Evolutionary conservation across 495 filamentous ascomycete species (phyloP).

Genomic region (Penicillium odoratum): DNA sequence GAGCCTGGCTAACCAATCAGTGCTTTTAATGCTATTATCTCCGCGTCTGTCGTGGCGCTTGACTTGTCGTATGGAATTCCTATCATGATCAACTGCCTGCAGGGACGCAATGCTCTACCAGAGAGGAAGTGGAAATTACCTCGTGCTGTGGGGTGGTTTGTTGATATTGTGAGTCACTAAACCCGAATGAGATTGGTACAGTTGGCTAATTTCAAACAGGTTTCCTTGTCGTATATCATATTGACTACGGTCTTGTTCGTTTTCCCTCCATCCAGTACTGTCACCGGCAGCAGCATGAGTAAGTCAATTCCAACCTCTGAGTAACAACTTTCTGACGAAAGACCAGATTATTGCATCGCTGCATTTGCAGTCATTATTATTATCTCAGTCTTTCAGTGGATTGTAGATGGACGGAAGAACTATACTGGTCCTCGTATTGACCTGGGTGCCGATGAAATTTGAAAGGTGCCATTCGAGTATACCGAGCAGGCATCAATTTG

Average conservation of each 20-base stretch:
- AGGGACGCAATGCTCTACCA: slow-evolving; percentile 61
- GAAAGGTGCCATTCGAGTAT: background rate
- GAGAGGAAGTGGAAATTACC: slow-evolving; percentile 60
- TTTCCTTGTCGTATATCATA: slow-evolving; percentile 63
- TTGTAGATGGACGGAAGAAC: slow-evolving; percentile 67
- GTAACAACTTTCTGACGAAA: background rate
- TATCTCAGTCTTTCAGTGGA: slow-evolving; percentile 64
- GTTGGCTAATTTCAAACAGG: slow-evolving; percentile 23
- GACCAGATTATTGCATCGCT: slow-evolving; percentile 62
- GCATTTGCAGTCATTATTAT: slow-evolving; percentile 67
- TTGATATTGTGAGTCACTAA: slow-evolving; percentile 50
- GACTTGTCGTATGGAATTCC: slow-evolving; percentile 72
- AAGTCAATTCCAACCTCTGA: slow-evolving; percentile 17
- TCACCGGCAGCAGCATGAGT: slow-evolving; percentile 69
- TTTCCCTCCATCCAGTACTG: slow-evolving; percentile 65
- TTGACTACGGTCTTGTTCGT: slow-evolving; percentile 71
- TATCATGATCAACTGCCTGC: slow-evolving; percentile 61
- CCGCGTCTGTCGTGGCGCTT: slow-evolving; percentile 67
- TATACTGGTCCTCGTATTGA: slow-evolving; percentile 59
- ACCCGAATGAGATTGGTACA: background rate
- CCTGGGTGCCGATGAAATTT: slow-evolving; percentile 19
- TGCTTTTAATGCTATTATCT: slow-evolving; percentile 63
- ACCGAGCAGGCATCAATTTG: too few relatives aligned
- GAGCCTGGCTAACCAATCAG: slow-evolving; percentile 18
- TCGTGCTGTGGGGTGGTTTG: slow-evolving; percentile 55